Evolutionary conservation across 2,329 filamentous ascomycete species (phyloP).

Genomic region (Fusarium penzigii): DNA sequence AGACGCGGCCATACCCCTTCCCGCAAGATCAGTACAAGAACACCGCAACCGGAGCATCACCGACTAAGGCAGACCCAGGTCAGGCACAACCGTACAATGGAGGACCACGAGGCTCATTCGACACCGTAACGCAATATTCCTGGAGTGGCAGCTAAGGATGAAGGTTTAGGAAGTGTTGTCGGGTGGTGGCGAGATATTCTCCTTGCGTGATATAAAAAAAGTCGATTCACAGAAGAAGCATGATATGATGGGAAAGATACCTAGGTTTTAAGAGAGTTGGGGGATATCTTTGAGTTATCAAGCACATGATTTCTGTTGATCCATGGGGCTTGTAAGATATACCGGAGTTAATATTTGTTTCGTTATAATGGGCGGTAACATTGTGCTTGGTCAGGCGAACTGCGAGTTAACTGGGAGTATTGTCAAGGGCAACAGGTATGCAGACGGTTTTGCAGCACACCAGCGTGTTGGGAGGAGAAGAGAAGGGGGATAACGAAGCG

Average conservation of each 20-base stretch:
- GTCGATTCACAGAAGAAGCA: background rate
- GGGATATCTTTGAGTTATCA: too few species aligned
- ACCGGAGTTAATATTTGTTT: slow-evolving; percentile 19
- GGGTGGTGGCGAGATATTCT: slow-evolving; percentile 11
- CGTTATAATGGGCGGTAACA: slow-evolving; percentile 25
- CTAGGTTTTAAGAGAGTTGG: too few species aligned
- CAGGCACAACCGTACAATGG: slow-evolving; percentile 44
- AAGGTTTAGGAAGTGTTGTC: slow-evolving; percentile 1
- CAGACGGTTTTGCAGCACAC: too few species aligned
- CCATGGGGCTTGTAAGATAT: slow-evolving; percentile 30
- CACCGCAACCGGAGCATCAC: slow-evolving; percentile 24
- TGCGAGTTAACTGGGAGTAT: too few species aligned
- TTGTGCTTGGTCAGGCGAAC: slow-evolving; percentile 7
- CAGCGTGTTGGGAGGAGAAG: too few species aligned
- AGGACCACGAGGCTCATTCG: slow-evolving; percentile 45
- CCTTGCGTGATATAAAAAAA: slow-evolving; percentile 24
- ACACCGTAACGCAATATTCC: slow-evolving; percentile 56
- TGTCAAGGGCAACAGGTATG: too few species aligned
- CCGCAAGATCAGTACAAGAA: slow-evolving; percentile 50
- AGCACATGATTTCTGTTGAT: slow-evolving; percentile 18
- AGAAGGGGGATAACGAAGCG: too few species aligned
- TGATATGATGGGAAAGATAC: too few species aligned
- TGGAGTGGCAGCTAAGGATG: slow-evolving; percentile 52
- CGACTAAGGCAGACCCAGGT: slow-evolving; percentile 38
- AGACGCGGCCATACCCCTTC: slow-evolving; percentile 51